These are phyloP conservation scores for Casuarina equisetifolia DNA, from an alignment of 306 rosid species.

Conservation along the genomic window DNA sequence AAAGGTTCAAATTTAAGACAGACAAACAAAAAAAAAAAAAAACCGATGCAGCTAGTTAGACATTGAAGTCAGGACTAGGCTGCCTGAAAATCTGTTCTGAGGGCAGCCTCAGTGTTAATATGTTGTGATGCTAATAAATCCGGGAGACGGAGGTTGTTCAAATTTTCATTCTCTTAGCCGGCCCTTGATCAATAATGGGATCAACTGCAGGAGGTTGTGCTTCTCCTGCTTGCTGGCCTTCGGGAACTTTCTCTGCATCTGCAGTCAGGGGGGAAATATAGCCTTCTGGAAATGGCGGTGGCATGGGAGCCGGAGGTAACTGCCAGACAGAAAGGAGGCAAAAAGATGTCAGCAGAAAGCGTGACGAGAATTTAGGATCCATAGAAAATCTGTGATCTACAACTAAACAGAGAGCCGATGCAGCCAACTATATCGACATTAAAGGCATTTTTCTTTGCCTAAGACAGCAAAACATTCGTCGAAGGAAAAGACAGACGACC, in stretches of 20 bases:
- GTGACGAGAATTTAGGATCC: not conserved
- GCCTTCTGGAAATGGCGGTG: conserved; percentile 91
- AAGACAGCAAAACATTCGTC: not conserved
- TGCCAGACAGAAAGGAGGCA: conserved; percentile 30
- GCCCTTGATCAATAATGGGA: conserved; percentile 92
- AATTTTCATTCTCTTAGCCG: conserved; percentile 78
- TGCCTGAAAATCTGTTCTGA: not conserved
- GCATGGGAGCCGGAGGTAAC: conserved; percentile 86
- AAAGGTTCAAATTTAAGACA: not conserved
- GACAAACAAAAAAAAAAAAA: not conserved
- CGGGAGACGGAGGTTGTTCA: conserved; percentile 20
- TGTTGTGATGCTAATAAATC: not conserved
- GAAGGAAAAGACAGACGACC: not conserved
- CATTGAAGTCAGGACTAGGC: not conserved
- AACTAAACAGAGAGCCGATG: not conserved
- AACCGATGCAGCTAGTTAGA: not conserved
- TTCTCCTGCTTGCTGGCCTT: conserved; percentile 67
- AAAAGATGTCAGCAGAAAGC: not conserved
- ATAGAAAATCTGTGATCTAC: not conserved
- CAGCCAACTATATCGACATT: not conserved
- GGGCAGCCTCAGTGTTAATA: not conserved
- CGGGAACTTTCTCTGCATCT: conserved; percentile 65
- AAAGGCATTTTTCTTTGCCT: not conserved
- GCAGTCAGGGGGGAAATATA: conserved; percentile 52
- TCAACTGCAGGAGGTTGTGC: conserved; percentile 61